Conservation (phyloP, 257 asterid genomes). For the Lycium barbarum region DNA sequence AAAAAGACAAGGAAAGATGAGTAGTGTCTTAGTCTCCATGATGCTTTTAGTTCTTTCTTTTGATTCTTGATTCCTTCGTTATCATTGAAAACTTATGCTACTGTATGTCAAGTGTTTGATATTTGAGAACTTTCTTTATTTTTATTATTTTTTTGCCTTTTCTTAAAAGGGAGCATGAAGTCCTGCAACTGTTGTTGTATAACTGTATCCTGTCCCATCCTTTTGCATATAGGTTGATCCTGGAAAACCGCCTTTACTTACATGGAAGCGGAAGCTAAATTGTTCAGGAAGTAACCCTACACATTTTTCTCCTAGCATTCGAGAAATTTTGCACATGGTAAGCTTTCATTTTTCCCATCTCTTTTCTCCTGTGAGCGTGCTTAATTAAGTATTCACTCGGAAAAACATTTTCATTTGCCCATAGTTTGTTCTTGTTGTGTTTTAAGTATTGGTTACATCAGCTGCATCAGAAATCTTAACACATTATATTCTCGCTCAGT, state of each 20-base stretch:
- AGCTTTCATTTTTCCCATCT: background rate
- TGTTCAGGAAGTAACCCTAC: constrained; percentile 56
- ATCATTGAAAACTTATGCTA: constrained; percentile 8
- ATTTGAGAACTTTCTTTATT: background rate
- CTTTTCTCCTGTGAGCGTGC: background rate
- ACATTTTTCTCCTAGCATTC: constrained; percentile 62
- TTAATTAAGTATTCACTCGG: constrained; percentile 7
- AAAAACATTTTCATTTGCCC: background rate
- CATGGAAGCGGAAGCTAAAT: constrained; percentile 73
- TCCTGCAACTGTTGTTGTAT: background rate
- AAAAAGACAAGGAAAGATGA: background rate
- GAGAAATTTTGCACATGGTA: constrained; percentile 75
- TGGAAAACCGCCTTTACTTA: constrained; percentile 70
- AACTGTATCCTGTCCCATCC: background rate
- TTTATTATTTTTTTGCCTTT: background rate
- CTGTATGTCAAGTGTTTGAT: background rate
- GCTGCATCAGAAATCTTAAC: background rate
- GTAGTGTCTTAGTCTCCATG: background rate
- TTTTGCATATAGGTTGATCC: constrained; percentile 53
- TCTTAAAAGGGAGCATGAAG: background rate
- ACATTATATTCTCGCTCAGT: background rate
- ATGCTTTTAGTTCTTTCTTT: background rate
- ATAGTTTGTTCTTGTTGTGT: constrained; percentile 6
- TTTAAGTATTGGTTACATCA: background rate
- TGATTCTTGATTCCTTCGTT: constrained; percentile 7